Percentiles rank a stretch among this genome's conserved stretches.
These are phyloP conservation scores for Claviceps pazoutovae DNA, from an alignment of 2,329 filamentous ascomycete species.

Conservation along the genomic window DNA sequence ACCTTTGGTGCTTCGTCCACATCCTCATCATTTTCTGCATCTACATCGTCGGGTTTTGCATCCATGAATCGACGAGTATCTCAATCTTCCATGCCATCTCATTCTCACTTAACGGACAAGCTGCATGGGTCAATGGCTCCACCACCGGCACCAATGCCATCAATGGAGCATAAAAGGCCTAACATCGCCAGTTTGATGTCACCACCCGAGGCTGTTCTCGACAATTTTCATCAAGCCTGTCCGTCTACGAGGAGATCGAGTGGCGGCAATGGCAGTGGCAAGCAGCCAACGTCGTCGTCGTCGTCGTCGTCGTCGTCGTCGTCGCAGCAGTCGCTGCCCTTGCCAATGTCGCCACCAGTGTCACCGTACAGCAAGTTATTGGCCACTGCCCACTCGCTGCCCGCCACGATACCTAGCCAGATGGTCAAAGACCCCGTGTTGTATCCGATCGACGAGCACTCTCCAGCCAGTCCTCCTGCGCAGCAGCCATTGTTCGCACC, in stretches of 20 bases:
- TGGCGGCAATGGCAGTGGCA: slow-evolving; percentile 10
- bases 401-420: slow-evolving; percentile 16
- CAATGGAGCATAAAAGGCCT: slow-evolving; percentile 25
- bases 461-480: slow-evolving; percentile 26
- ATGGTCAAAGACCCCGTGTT: slow-evolving; percentile 41
- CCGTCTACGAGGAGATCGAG: slow-evolving; percentile 5
- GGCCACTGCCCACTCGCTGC: slow-evolving; percentile 18
- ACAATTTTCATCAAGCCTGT: slow-evolving; percentile 31
- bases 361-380: slow-evolving; percentile 32
- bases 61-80: slow-evolving; percentile 6
- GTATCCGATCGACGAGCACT: slow-evolving; percentile 34
- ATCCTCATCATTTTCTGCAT: slow-evolving; percentile 7
- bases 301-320: slow-evolving; percentile 22
- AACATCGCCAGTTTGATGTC: slow-evolving; percentile 47
- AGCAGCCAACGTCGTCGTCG: slow-evolving; percentile 11
- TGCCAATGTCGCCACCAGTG: slow-evolving; percentile 43
- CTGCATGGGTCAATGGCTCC: slow-evolving; percentile 16
- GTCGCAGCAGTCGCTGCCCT: slow-evolving; percentile 22
- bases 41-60: slow-evolving; percentile 6
- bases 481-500: slow-evolving; percentile 35
- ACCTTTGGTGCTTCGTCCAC: slow-evolving; percentile 3
- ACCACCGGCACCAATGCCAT: slow-evolving; percentile 9
- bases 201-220: slow-evolving; percentile 41
- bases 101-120: slow-evolving; percentile 11
- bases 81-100: slow-evolving; percentile 14